Base-by-base conservation (phyloP, 345 rosid species). In the Conringia planisiliqua region DNA sequence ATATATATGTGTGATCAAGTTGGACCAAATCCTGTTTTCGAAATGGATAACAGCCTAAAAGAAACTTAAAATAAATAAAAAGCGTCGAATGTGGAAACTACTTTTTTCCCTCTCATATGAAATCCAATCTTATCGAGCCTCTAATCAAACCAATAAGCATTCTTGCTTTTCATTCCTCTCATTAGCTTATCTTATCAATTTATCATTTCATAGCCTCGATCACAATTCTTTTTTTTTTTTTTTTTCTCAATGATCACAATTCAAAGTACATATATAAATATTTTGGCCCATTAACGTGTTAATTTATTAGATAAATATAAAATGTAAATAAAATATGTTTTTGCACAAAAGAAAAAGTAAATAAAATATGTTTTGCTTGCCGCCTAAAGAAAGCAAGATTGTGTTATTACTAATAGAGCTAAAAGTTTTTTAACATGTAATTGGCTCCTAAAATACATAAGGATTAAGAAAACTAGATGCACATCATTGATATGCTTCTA, bases 111-210 rank as follows among this genome's bases (percentile, higher is more conserved):
- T 30, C 38, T 36, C 56, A 16, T 60, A 59, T 13, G 64, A 76
- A 62, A 70, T 16, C 71, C 4, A 44, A 63, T 58, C 76, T 76
- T 63, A 77, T 77, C 67, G 71, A 43, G 66, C 71, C 58, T 70
- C 66, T 63, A 70, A 63, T 63, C 71, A 77, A 63, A 56, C 80
- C 80, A 70, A 77, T 77, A 77, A 77, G 80, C 71, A 77, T 70
- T 56, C 66, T 63, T 55, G 67, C 80, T 70, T 77, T 70, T 70
- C 71, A 70, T 56, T 70, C 11, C 30, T 56, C 71, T 55, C 54
- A 10, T 35, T 64, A n/a, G 80, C 80, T 77, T 77, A 70, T 73
- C 66, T 73, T 63, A 77, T 77, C 80, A 63, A 38, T 33, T 73
- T 63, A 77, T 77, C 80, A 63, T 47, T 33, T 35, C 16, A 50